Evolutionary conservation across 345 rosid genomes (phyloP), one percentile per base, ranked within the genome.

Genomic region (Orychophragmus violaceus): DNA sequence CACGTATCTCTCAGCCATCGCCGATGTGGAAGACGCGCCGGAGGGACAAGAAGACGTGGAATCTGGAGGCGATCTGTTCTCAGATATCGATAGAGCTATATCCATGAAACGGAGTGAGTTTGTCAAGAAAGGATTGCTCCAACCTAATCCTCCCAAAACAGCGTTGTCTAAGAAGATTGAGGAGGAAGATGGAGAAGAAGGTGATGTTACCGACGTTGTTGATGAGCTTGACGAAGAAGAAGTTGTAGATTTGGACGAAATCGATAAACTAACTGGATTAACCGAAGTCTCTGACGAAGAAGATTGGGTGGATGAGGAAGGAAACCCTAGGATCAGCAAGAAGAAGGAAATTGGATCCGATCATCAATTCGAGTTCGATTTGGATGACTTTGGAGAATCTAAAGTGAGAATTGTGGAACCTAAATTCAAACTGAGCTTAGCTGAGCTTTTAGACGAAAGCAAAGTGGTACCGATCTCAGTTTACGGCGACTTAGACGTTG

Each of bases 401-500:
- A 90, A 80, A 69, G 64, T 61, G 6, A 82, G 82, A 62, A 82
- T 90, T 8, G 84, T 85, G 16, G 97, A 93, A 36, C 97, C 98
- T 13, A 84, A 84, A 69, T 88, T 86, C 64, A 85, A 70, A 62
- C 77, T 90, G 82, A 86, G 84, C 54, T 82, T 93, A 72, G 97
- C 91, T 28, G 98, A 93, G 91, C 85, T 93, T 64, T 71, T 90
- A 66, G 97, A 93, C 55, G 94, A 90, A 80, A 86, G 96, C 59
- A 90, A 81, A 79, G 90, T 93, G 37, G 98, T 88, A 8, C 97
- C 97, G 0, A 72, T 93, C 50, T 93, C 96, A 0, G 97, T 93
- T 71, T 84, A 78, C 22, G 97, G 97, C 46, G 86, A 93, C 65
- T 74, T 88, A 65, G 98, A 88, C 74, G 84, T 93, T 2, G 94